Evolutionary conservation across 805 yeast species (phyloP), one percentile per base, ranked within the genome.

Genomic region (Lachancea lanzarotensis): DNA sequence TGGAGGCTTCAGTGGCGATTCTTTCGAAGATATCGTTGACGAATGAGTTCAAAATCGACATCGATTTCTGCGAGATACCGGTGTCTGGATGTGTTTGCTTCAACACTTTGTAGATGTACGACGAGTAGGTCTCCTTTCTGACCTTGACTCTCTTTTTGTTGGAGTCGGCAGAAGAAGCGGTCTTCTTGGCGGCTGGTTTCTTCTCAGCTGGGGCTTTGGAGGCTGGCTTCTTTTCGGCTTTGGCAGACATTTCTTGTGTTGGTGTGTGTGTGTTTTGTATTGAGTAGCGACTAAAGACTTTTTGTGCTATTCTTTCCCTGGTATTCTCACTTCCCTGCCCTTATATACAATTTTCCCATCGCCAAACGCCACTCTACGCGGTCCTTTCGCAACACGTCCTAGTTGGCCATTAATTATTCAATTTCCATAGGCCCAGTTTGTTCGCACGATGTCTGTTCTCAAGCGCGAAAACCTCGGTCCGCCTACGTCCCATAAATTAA

Each of bases 1-100:
- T 91, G 58, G 97, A 90, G 63, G 97, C 96, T 78, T 90, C 97
- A 63, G 91, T 74, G 62, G 97, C 97, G 63, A 91, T 85, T 79
- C 98, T 90, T 79, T 90, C 97, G 68, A 90, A 91, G 69, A 90
- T 88, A 74, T 91, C 97, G 76, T 89, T 90, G 61, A 91, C 97
- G 63, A 91, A 91, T 36, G 97, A 91, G 85, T 91, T 91, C 91
- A 91, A 83, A 72, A 91, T 91, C 56, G 96, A 88, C 96, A 91
- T 91, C 55, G 98, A 96, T 71, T 88, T 86, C 76, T 89, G 95
- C 62, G 98, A 90, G 70, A 91, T 91, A 87, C 97, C 98, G 53
- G 98, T 91, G 72, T 91, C 97, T 72, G 97, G 98, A 75, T 91
- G 98, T 53, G 97, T 90, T 80, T 91, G 97, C 76, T 90, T 90